A percentile compares a stretch with the other conserved stretches of the same genome.
Evolutionary conservation across 129 eudicot species (phyloP).

Genomic region (Helianthus tuberosus): DNA sequence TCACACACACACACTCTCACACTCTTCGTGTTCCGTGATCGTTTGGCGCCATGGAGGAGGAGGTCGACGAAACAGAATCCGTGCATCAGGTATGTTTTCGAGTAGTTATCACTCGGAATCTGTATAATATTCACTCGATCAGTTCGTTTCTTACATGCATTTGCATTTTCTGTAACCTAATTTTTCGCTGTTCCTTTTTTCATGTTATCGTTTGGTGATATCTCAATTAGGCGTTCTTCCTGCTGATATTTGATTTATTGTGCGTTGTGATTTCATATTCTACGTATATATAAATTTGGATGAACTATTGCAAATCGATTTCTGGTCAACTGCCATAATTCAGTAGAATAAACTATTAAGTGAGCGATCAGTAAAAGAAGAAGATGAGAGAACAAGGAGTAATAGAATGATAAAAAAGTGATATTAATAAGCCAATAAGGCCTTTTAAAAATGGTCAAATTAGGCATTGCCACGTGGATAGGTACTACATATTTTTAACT

Average conservation of each 20-base stretch:
- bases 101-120: slow-evolving; percentile 1
- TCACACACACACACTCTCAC: neutral
- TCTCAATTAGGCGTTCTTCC: neutral
- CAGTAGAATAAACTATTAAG: no score
- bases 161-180: slow-evolving; percentile 8
- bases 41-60: slow-evolving; percentile 58
- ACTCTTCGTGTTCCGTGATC: neutral
- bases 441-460: neutral
- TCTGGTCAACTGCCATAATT: neutral
- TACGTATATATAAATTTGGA: neutral
- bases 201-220: no score
- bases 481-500: neutral
- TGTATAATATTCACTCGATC: slow-evolving; percentile 9
- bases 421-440: neutral
- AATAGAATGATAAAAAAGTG: neutral
- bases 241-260: slow-evolving; percentile 1
- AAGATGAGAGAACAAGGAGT: neutral
- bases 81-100: slow-evolving; percentile 49
- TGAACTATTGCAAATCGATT: neutral
- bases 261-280: neutral
- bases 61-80: slow-evolving; percentile 74
- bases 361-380: neutral
- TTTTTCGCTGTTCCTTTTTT: no score
- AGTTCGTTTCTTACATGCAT: slow-evolving; percentile 3
- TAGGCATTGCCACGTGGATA: slow-evolving; percentile 15